Evolutionary conservation across 2,329 filamentous ascomycete genomes (phyloP), one percentile per base, ranked within the genome.

Genomic region (Chaetomiaceae sp.): DNA sequence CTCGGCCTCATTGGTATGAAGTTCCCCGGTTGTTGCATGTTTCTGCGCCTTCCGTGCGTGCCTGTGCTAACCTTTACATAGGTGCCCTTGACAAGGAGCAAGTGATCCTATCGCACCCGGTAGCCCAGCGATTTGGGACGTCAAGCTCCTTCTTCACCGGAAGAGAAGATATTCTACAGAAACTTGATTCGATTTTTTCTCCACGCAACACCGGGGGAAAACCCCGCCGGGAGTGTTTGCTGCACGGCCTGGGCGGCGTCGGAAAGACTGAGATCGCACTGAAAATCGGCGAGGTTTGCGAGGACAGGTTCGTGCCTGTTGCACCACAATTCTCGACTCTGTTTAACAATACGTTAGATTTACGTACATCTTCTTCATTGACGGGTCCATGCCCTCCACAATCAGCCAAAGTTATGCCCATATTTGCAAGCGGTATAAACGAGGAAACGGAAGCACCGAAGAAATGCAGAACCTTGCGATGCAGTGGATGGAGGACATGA

Each of bases 191-290:
- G 3, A 51, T 56, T 30, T 61, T 63, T 25, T 42, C 16, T 2
- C 53, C 27, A 5, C 48, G 58, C 1, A 30, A 53, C 6, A 29
- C 54, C 2, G 50, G 45, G 14, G 51, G 44, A 1, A 38, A 27
- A 3, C 50, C 55, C 0, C 30, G 62, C 10, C 50, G 60, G 6
- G 56, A 66, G 9, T 64, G 62, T 16, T 45, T 66, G 11, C 51
- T 68, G 1, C 51, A 63, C 23, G 67, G 66, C 0, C 61, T 67
- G 56, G 61, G 61, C 3, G 67, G 67, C 4, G 58, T 62, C 0
- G 66, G 67, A 0, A 70, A 70, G 37, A 68, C 63, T 0, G 61
- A 68, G n/a, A 65, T 67, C 4, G 66, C 62, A 0, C 27, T 65
- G 3, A 67, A 61, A 21, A 64, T 65, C 5, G 38, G 56, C 0